These are phyloP conservation scores for Incumbomyces lentus DNA, from an alignment of 2,329 filamentous ascomycete genomes.

Conservation along the genomic window DNA sequence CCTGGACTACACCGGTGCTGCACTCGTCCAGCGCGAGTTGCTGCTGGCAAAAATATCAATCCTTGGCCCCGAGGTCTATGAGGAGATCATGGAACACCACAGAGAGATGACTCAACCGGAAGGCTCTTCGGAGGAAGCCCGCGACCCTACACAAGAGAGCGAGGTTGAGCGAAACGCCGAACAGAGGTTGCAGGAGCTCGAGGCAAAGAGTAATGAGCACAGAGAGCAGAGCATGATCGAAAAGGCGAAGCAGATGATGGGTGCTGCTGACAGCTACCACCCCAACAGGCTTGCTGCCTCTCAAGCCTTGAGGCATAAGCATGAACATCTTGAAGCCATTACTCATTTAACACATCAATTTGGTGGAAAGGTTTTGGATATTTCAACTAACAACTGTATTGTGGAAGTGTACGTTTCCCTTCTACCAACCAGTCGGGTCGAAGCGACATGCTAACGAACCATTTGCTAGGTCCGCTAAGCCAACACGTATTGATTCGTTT, in stretches of 20 bases:
- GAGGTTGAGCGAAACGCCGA: conserved; percentile 27
- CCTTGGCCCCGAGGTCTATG: conserved; percentile 93
- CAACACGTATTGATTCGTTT: conserved; percentile 87
- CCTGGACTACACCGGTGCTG: conserved; percentile 84
- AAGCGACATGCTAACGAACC: not conserved
- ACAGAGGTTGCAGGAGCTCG: conserved; percentile 27
- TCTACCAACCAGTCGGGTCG: conserved; percentile 10
- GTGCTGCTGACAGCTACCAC: conserved; percentile 59
- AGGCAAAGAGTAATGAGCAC: conserved; percentile 24
- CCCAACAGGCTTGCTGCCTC: conserved; percentile 75
- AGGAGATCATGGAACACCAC: conserved; percentile 91
- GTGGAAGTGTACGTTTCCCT: conserved; percentile 70
- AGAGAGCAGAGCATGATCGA: conserved; percentile 16
- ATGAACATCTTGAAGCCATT: conserved; percentile 92
- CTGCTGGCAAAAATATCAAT: conserved; percentile 95
- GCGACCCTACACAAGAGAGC: conserved; percentile 24
- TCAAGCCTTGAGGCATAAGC: conserved; percentile 89
- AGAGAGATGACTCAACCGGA: conserved; percentile 65
- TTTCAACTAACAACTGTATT: conserved; percentile 97
- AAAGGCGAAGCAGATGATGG: conserved; percentile 18
- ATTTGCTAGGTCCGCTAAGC: conserved; percentile 68
- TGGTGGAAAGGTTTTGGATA: conserved; percentile 92
- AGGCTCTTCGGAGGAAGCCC: conserved; percentile 18
- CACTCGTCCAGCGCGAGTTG: conserved; percentile 89
- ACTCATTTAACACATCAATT: conserved; percentile 97